Evolutionary conservation across 345 rosid genomes (phyloP).

Genomic region (Corymbia maculata): DNA sequence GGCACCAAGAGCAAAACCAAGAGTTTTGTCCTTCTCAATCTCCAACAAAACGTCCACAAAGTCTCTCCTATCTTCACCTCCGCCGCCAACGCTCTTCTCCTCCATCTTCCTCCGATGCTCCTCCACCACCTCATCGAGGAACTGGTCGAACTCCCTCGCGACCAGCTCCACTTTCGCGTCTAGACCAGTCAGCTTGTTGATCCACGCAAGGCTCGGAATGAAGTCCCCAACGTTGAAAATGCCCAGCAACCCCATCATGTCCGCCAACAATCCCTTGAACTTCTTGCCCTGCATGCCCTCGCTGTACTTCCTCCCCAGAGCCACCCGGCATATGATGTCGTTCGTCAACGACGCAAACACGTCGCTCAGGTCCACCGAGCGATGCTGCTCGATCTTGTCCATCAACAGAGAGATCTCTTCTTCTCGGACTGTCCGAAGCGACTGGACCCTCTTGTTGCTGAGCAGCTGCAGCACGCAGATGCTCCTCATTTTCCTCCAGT

Average conservation of each 20-base stretch:
- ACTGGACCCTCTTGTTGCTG: constrained; percentile 34
- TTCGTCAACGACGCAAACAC: constrained; percentile 8
- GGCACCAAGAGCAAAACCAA: neutral
- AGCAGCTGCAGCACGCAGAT: constrained; percentile 34
- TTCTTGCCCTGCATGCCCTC: constrained; percentile 11
- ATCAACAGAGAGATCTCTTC: constrained; percentile 26
- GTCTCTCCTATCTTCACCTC: neutral
- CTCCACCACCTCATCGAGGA: constrained; percentile 10
- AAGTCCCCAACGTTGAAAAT: constrained; percentile 26
- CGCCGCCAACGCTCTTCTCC: neutral
- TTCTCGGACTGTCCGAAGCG: constrained; percentile 23
- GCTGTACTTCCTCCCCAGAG: constrained; percentile 42
- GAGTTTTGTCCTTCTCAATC: constrained; percentile 1
- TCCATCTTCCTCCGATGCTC: neutral
- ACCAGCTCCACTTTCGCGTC: constrained; percentile 10
- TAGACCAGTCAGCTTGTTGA: constrained; percentile 14
- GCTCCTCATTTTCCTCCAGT: constrained; percentile 63
- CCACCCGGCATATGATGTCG: constrained; percentile 32
- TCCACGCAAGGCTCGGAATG: constrained; percentile 50
- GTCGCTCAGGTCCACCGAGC: constrained; percentile 28
- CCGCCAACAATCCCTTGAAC: constrained; percentile 13
- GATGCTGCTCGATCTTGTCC: constrained; percentile 6
- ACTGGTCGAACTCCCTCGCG: constrained; percentile 8
- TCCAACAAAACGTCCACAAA: constrained; percentile 20
- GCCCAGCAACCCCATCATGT: constrained; percentile 21